A percentile compares a stretch with the other conserved stretches of the same genome.
phyloP scores from a whole-genome alignment of 169 alveolate species.

The Theileria annulata region DNA sequence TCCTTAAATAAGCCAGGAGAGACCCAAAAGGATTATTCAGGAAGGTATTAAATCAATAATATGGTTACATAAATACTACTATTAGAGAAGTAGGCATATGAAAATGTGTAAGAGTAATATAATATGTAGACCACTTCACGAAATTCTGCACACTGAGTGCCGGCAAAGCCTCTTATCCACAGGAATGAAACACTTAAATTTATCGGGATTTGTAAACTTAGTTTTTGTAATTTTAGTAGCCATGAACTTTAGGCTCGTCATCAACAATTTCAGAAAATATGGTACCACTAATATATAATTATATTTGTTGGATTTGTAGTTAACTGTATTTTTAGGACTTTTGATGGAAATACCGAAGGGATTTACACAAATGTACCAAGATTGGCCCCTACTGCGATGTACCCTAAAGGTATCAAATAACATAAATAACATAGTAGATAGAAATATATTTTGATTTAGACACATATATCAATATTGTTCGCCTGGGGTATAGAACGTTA shows the following conservation, averaged over 20 bases:
- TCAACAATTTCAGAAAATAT: constrained; percentile 84
- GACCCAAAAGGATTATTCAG: constrained; percentile 25
- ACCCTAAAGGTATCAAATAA: constrained; percentile 34
- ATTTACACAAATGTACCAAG: constrained; percentile 56
- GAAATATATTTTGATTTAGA: constrained; percentile 39
- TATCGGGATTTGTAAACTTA: constrained; percentile 85
- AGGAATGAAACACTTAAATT: constrained; percentile 71
- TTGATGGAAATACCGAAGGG: constrained; percentile 70
- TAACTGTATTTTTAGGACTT: constrained; percentile 50
- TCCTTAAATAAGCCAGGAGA: constrained; percentile 13
- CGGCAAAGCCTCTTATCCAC: constrained; percentile 77
- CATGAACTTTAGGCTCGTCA: constrained; percentile 83
- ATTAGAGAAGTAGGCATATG: too few relatives aligned
- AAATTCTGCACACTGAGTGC: constrained; percentile 69
- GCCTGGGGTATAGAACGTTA: constrained; percentile 81
- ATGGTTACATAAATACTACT: too few relatives aligned
- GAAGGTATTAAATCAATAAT: constrained; percentile 35
- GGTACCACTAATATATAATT: constrained; percentile 56
- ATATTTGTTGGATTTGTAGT: background rate
- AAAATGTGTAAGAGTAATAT: background rate
- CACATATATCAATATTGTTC: constrained; percentile 69
- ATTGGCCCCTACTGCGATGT: constrained; percentile 63
- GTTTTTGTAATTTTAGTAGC: constrained; percentile 81
- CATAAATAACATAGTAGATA: background rate
- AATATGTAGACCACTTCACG: constrained; percentile 76